Evolutionary conservation across 305 asterid genomes (phyloP), one percentile per base, ranked within the genome.

Genomic region (Solanum hybrid): DNA sequence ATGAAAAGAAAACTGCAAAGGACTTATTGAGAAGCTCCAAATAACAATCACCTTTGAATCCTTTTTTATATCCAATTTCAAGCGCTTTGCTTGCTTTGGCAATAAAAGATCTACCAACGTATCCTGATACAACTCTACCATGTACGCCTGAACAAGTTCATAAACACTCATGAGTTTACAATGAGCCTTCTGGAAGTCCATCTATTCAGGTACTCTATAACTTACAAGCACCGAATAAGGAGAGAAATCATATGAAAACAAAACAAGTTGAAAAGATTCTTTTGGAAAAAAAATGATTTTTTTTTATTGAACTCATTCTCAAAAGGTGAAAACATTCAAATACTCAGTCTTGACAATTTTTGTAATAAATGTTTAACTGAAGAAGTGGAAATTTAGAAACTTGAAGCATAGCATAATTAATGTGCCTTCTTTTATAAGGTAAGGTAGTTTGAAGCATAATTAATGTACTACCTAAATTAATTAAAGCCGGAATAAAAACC

Each of bases 71-170:
- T 98, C 99, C 93, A 98, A 91, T 92, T 94, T 95, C 93, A 81
- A 87, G 76, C 94, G 98, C 92, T 94, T 96, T 39, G 93, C 96
- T 46, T 93, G 87, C 93, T 95, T 98, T 20, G 99, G 98, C 76
- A 94, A 92, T 82, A 98, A 91, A 75, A 98, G 98, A 89, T 98
- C 99, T 28, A 98, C 92, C 39, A 97, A 92, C 4, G 97, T 94
- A 90, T 97, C 98, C 92, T 98, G 99, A 93, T 98, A 97, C 92
- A 98, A 90, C 89, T 98, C 99, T 91, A 98, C 98, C 98, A 98
- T 96, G 91, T 98, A 97, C 10, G 94, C 99, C 98, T 97, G 94
- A 71, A 77, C 86, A 34, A 46, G 67, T 71, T 39, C 31, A 20
- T 8, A n/a, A 69, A 33, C 83, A 31, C 31, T 12, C 46, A 9